These are phyloP conservation scores for Axilococcus clingmanii DNA, from an alignment of 139 green algal genomes.

Conservation along the genomic window DNA sequence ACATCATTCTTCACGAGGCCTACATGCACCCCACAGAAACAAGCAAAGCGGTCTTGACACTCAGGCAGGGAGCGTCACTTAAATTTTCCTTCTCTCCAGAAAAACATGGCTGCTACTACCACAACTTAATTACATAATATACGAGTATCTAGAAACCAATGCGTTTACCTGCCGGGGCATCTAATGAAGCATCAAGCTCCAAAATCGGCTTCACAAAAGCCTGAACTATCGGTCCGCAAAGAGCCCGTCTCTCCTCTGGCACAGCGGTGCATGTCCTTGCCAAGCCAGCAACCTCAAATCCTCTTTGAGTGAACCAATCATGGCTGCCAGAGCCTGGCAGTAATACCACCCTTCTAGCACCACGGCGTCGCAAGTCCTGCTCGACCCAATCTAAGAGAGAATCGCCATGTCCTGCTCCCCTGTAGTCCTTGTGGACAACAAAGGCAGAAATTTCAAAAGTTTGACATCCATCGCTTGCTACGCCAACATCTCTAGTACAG, in stretches of 20 bases:
- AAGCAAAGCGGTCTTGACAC: too few species aligned
- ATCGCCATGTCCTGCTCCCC: slow-evolving; percentile 78
- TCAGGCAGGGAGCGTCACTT: too few species aligned
- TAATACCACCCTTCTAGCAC: slow-evolving; percentile 62
- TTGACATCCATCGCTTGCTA: slow-evolving; percentile 9
- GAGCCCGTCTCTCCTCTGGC: slow-evolving; percentile 17
- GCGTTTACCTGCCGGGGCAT: slow-evolving; percentile 48
- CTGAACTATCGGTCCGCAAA: slow-evolving; percentile 51
- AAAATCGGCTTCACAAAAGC: slow-evolving; percentile 68
- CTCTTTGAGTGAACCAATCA: slow-evolving; percentile 41
- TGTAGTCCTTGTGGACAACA: slow-evolving; percentile 59
- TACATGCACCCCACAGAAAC: too few species aligned
- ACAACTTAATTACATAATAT: not conserved
- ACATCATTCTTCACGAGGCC: too few species aligned
- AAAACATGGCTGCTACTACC: not conserved
- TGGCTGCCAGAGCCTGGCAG: slow-evolving; percentile 29
- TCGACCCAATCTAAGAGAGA: slow-evolving; percentile 66
- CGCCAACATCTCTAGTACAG: slow-evolving; percentile 12
- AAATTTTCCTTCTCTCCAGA: not conserved
- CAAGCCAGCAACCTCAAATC: slow-evolving; percentile 31
- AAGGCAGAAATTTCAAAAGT: slow-evolving; percentile 82
- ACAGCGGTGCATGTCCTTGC: slow-evolving; percentile 10
- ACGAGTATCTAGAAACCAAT: slow-evolving; percentile 57
- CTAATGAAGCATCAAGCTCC: slow-evolving; percentile 25
- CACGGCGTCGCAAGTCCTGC: slow-evolving; percentile 41